Evolutionary conservation across 1,139 yeast genomes (phyloP).

Genomic region (Scheffersomyces segobiensis): DNA sequence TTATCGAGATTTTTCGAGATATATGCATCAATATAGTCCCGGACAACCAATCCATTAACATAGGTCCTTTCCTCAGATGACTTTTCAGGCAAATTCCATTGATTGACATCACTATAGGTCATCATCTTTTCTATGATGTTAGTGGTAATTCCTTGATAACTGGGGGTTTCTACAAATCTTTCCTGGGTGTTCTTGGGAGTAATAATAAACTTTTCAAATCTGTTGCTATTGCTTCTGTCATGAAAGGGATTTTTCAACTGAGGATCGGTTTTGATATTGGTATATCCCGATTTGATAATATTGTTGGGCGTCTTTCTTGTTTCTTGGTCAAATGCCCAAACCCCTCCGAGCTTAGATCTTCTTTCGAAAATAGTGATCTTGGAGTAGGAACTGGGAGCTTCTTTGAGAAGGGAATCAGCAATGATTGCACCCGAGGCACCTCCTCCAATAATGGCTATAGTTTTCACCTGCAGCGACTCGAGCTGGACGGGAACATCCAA

Average conservation of each 20-base stretch:
- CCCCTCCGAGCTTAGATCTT: constrained; percentile 29
- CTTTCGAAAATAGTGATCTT: constrained; percentile 31
- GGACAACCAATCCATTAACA: constrained; percentile 29
- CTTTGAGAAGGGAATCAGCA: constrained; percentile 38
- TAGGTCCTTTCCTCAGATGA: constrained; percentile 25
- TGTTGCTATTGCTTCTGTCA: neutral
- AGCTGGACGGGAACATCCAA: constrained; percentile 7
- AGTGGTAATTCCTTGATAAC: constrained; percentile 38
- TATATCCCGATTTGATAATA: constrained; percentile 23
- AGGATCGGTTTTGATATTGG: constrained; percentile 25
- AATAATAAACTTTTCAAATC: constrained; percentile 6
- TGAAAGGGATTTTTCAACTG: constrained; percentile 32
- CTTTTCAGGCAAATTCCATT: constrained; percentile 27
- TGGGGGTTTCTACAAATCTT: constrained; percentile 37
- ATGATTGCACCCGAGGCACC: constrained; percentile 54
- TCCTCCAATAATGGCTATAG: constrained; percentile 52
- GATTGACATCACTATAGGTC: constrained; percentile 42
- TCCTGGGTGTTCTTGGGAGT: constrained; percentile 13
- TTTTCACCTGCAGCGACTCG: constrained; percentile 16
- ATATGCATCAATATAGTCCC: constrained; percentile 35
- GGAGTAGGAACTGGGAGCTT: constrained; percentile 12
- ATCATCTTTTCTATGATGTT: constrained; percentile 45
- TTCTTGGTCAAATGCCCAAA: constrained; percentile 30
- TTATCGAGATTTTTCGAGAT: constrained; percentile 22
- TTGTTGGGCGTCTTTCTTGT: constrained; percentile 23